phyloP scores from a whole-genome alignment of 768 basidiomycete genomes.

The Trametes gibbosa region DNA sequence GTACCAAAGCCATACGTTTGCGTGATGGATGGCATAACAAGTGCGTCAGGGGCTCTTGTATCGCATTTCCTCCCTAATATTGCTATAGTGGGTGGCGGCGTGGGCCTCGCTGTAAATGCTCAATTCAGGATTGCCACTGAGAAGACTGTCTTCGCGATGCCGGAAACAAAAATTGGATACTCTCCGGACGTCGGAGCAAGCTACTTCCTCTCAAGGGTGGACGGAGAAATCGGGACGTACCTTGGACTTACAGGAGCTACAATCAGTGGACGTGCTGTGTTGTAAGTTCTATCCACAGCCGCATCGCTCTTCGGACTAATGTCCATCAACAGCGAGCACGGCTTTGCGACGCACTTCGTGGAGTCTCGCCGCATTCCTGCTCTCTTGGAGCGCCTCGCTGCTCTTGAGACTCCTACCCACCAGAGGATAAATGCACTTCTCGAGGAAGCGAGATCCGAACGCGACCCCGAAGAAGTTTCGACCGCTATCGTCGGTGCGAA shows the following conservation, averaged over 20 bases:
- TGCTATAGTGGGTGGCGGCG: constrained; percentile 88
- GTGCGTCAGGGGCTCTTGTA: constrained; percentile 46
- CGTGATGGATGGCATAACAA: constrained; percentile 87
- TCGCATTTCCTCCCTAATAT: constrained; percentile 2
- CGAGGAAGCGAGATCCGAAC: constrained; percentile 59
- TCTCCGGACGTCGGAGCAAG: constrained; percentile 92
- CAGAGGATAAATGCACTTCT: constrained; percentile 67
- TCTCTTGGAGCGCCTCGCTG: constrained; percentile 66
- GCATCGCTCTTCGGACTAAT: neutral
- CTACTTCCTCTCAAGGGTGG: constrained; percentile 84
- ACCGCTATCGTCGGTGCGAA: constrained; percentile 55
- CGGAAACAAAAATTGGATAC: constrained; percentile 91
- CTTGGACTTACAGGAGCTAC: constrained; percentile 79
- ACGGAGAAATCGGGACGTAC: constrained; percentile 93
- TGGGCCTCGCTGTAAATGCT: constrained; percentile 81
- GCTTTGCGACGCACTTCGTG: constrained; percentile 92
- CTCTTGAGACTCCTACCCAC: constrained; percentile 46
- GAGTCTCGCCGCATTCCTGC: constrained; percentile 71
- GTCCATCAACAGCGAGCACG: constrained; percentile 66
- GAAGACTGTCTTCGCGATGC: constrained; percentile 91
- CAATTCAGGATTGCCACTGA: constrained; percentile 93
- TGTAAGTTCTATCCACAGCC: constrained; percentile 49
- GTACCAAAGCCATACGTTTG: constrained; percentile 87
- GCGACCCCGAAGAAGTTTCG: constrained; percentile 52
- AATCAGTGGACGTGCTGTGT: constrained; percentile 77